phyloP scores from a whole-genome alignment of 1,139 yeast genomes.

The Casaregolazyma lundiana region DNA sequence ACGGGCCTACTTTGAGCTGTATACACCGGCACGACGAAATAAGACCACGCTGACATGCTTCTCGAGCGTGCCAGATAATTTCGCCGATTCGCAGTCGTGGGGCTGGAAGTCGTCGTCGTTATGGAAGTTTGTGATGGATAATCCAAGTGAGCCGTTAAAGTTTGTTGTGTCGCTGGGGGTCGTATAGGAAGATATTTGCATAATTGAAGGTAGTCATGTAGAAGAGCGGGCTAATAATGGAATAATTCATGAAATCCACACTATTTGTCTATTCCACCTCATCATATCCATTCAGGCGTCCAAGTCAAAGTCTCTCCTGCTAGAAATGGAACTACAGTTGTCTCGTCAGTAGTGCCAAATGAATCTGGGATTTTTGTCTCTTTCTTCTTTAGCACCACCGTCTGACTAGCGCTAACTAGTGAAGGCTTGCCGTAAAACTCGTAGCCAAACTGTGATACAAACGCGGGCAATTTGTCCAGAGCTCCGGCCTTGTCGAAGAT shows the following conservation, averaged over 20 bases:
- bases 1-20: constrained; percentile 47
- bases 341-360: constrained; percentile 38
- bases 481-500: constrained; percentile 66
- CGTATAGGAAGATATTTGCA: constrained; percentile 23
- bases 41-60: constrained; percentile 46
- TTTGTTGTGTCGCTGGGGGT: constrained; percentile 49
- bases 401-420: constrained; percentile 23
- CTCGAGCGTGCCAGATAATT: constrained; percentile 47
- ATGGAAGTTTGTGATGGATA: constrained; percentile 45
- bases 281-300: constrained; percentile 63
- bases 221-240: neutral
- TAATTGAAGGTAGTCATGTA: neutral
- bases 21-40: constrained; percentile 45
- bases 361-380: constrained; percentile 49
- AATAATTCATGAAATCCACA: neutral
- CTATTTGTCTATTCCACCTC: neutral
- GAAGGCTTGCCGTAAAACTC: constrained; percentile 54
- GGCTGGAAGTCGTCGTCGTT: constrained; percentile 50
- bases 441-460: constrained; percentile 73
- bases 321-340: constrained; percentile 78
- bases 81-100: constrained; percentile 52
- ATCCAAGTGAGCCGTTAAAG: constrained; percentile 38
- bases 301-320: constrained; percentile 75
- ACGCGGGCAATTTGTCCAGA: constrained; percentile 61
- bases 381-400: constrained; percentile 34